Evolutionary conservation across 2,329 filamentous ascomycete species (phyloP), one percentile per base, ranked within the genome.

Genomic region (Gyromitra esculenta): DNA sequence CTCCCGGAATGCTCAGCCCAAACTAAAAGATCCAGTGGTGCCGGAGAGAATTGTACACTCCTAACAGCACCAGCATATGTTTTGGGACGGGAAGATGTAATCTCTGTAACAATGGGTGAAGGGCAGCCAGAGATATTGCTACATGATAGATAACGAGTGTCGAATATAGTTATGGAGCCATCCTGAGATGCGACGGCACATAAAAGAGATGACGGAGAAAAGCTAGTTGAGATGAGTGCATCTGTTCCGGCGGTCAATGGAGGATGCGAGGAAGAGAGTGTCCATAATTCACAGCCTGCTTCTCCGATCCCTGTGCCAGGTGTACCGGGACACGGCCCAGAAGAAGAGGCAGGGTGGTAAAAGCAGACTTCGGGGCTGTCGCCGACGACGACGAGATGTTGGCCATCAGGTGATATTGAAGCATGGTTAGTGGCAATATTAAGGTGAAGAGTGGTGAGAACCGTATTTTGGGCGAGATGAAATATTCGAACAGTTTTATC

Each of bases 381-480:
- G 52, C 95, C 92, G 56, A 98, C 92, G 1, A 94, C 92, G 5
- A 94, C 88, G 21, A 98, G 86, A 9, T 95, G 84, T 21, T 87
- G 88, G 0, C 94, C 95, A 82, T 97, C 92, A 0, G 95, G 96
- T 5, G 95, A 97, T 67, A 99, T 91, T n/a, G 94, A 89, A 43
- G 94, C 93, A 81, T 96, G 93, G 81, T 99, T 99, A 85, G 98
- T 95, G 79, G 90, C 92, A 82, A 95, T 92, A 4, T 92, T 91
- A 79, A 97, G 91, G 2, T 88, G 87, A 68, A 97, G 85, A 56
- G 90, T 87, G 70, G 92, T 89, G 25, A 96, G 84, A 45, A 91
- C 86, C 76, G 91, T 86, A 13, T 89, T 88, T 67, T 91, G 88
- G 37, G 88, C 86, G 21, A 98, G 85, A 63, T 91, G 91, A 82